A percentile compares a stretch with the other conserved stretches of the same genome.
Evolutionary conservation across 805 yeast species (phyloP).

Genomic region (Ogataea henricii): DNA sequence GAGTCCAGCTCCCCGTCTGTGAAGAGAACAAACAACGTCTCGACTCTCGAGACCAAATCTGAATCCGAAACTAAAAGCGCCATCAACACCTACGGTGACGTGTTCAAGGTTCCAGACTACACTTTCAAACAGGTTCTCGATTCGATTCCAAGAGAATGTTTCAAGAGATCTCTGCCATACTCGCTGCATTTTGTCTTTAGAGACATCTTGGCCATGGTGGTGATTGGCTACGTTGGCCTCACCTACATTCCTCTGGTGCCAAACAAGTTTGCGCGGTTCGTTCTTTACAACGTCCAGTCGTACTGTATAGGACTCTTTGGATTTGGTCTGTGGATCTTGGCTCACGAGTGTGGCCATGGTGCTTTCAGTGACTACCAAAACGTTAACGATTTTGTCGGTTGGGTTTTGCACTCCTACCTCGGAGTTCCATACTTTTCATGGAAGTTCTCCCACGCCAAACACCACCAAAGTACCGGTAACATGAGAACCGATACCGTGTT

Average conservation of each 20-base stretch:
- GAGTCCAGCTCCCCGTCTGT: conserved; percentile 13
- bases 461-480: conserved; percentile 66
- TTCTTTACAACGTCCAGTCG: conserved; percentile 44
- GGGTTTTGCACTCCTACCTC: conserved; percentile 59
- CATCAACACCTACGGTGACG: conserved; percentile 53
- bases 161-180: conserved; percentile 50
- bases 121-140: conserved; percentile 57
- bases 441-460: conserved; percentile 62
- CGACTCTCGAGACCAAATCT: conserved; percentile 17
- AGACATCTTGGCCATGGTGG: conserved; percentile 48
- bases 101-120: conserved; percentile 62
- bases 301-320: conserved; percentile 50
- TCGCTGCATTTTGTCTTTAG: conserved; percentile 55
- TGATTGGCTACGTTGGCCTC: conserved; percentile 46
- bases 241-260: conserved; percentile 45
- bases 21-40: conserved; percentile 25
- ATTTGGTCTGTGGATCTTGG: conserved; percentile 62
- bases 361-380: conserved; percentile 57
- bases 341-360: conserved; percentile 67
- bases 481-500: conserved; percentile 61
- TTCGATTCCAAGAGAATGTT: conserved; percentile 63
- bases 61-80: conserved; percentile 34
- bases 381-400: conserved; percentile 59
- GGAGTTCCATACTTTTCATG: conserved; percentile 64
- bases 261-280: conserved; percentile 38